These are phyloP conservation scores for Penicillium paxilli DNA, from an alignment of 495 filamentous ascomycete genomes.

Conservation along the genomic window DNA sequence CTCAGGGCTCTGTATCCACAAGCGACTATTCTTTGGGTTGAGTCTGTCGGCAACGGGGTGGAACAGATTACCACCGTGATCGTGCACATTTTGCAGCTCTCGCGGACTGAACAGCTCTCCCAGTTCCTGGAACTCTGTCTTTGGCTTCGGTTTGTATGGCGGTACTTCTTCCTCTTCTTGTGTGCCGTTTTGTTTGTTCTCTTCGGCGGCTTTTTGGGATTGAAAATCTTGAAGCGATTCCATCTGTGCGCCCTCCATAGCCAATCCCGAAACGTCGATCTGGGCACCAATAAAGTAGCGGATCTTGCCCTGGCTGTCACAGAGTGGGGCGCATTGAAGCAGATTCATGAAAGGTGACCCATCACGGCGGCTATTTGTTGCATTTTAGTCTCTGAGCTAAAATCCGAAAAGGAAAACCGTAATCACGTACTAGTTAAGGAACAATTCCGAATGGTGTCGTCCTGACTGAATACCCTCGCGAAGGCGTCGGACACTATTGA, in stretches of 20 bases:
- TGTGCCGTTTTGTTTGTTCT: background rate
- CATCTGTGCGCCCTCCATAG: slow-evolving; percentile 55
- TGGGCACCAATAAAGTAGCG: slow-evolving; percentile 59
- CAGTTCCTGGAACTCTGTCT: slow-evolving; percentile 53
- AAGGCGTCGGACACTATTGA: slow-evolving; percentile 53
- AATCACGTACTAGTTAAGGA: slow-evolving; percentile 65
- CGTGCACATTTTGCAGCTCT: slow-evolving; percentile 51
- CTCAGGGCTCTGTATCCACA: slow-evolving; percentile 16
- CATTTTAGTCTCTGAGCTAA: background rate
- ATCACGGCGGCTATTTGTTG: slow-evolving; percentile 48
- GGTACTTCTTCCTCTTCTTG: background rate
- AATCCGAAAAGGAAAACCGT: background rate
- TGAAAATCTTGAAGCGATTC: slow-evolving; percentile 50
- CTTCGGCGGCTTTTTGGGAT: slow-evolving; percentile 5
- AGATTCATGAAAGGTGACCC: slow-evolving; percentile 67
- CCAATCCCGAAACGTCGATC: slow-evolving; percentile 54
- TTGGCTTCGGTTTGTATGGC: slow-evolving; percentile 1
- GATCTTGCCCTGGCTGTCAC: slow-evolving; percentile 50
- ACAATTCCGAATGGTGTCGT: slow-evolving; percentile 63
- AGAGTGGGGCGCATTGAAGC: slow-evolving; percentile 58
- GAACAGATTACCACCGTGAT: slow-evolving; percentile 35
- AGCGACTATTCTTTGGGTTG: background rate
- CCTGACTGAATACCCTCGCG: slow-evolving; percentile 55
- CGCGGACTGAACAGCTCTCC: slow-evolving; percentile 56
- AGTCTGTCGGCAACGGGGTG: slow-evolving; percentile 18